Percentiles rank a stretch among this genome's conserved stretches.
Evolutionary conservation across 2,329 filamentous ascomycete species (phyloP).

Genomic region (Fusarium bactridioides): DNA sequence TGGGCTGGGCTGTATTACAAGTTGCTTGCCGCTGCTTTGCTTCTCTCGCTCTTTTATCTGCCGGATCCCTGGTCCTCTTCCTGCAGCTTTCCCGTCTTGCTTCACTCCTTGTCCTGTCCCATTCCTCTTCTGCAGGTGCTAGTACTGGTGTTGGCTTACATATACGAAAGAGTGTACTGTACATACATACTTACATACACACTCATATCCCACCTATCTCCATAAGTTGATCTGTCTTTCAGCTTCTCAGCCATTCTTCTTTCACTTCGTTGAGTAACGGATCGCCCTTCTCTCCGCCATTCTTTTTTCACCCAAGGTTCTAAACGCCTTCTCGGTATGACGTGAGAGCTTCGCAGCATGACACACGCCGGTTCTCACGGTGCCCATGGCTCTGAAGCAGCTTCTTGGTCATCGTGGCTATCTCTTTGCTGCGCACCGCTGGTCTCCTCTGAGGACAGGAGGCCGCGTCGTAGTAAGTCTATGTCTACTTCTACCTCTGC

Average conservation of each 20-base stretch:
- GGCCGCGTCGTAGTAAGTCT: conserved; percentile 51
- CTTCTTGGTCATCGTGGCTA: conserved; percentile 56
- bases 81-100: conserved; percentile 34
- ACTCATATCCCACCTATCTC: conserved; percentile 16
- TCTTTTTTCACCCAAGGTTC: conserved; percentile 11
- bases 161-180: conserved; percentile 30
- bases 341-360: conserved; percentile 47
- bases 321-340: conserved; percentile 36
- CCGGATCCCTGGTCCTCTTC: conserved; percentile 34
- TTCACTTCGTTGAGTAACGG: conserved; percentile 10
- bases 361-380: conserved; percentile 53
- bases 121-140: conserved; percentile 17
- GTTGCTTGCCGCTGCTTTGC: conserved; percentile 23
- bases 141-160: conserved; percentile 18
- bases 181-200: conserved; percentile 31
- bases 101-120: conserved; percentile 36
- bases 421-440: conserved; percentile 56
- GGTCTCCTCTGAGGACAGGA: conserved; percentile 50
- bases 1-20: conserved; percentile 16
- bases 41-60: conserved; percentile 35
- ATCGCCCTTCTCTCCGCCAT: conserved; percentile 18
- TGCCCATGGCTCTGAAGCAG: conserved; percentile 52
- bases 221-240: conserved; percentile 11
- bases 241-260: conserved; percentile 3
- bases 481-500: conserved; percentile 36